Conservation (phyloP, 805 yeast genomes). For the Wickerhamomyces alni region DNA sequence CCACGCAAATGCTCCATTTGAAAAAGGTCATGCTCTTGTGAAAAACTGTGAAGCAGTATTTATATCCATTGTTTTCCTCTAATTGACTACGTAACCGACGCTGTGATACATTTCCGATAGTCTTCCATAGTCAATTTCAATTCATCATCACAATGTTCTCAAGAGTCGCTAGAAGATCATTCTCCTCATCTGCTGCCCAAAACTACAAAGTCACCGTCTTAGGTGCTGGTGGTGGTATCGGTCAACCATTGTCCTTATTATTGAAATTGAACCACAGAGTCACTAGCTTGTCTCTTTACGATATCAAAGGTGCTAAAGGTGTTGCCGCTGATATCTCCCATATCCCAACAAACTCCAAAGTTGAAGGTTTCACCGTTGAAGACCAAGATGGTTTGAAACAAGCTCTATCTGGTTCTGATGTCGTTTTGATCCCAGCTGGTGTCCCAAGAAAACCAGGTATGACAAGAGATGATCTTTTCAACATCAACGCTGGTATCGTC, state of each 20-base stretch:
- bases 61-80: background rate
- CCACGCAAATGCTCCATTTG: background rate
- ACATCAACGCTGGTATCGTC: constrained; percentile 93
- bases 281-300: constrained; percentile 80
- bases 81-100: too few species aligned
- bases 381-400: constrained; percentile 61
- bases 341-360: constrained; percentile 86
- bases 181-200: constrained; percentile 59
- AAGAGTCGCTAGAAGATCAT: constrained; percentile 52
- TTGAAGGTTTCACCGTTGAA: constrained; percentile 84
- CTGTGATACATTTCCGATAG: too few species aligned
- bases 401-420: constrained; percentile 68
- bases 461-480: constrained; percentile 96
- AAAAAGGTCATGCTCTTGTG: background rate
- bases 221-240: constrained; percentile 94
- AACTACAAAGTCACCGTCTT: constrained; percentile 76
- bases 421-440: constrained; percentile 94
- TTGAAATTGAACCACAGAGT: constrained; percentile 86
- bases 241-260: constrained; percentile 80
- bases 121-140: background rate
- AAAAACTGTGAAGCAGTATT: background rate
- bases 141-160: constrained; percentile 39
- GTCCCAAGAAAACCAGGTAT: constrained; percentile 98
- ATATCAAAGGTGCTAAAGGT: constrained; percentile 90
- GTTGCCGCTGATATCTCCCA: constrained; percentile 96